These are phyloP conservation scores for Aciculosporium take DNA, from an alignment of 2,329 filamentous ascomycete species.

Conservation along the genomic window DNA sequence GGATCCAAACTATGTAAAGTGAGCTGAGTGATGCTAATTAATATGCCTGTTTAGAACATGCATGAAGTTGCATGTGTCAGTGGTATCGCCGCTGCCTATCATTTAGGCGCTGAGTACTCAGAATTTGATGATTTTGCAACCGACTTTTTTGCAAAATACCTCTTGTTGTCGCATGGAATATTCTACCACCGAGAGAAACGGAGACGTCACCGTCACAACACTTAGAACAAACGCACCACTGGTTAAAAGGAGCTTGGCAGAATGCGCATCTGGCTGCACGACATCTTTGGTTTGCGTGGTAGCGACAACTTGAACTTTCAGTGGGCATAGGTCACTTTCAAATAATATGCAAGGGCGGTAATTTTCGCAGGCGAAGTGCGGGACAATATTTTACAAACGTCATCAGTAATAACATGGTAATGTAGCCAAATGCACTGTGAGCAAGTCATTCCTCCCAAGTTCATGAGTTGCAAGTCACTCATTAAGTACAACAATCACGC, in stretches of 20 bases:
- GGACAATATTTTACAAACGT: no score
- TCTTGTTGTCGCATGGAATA: conserved; percentile 30
- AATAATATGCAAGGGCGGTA: background rate
- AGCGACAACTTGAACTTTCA: background rate
- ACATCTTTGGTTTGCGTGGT: no score
- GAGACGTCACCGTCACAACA: conserved; percentile 11
- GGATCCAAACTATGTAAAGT: background rate
- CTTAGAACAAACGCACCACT: background rate
- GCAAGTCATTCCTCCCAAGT: background rate
- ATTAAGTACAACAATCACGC: background rate
- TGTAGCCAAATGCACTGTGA: background rate
- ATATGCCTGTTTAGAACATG: conserved; percentile 33
- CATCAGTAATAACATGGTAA: no score
- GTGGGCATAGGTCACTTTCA: no score
- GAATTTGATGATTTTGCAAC: conserved; percentile 41
- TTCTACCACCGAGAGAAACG: conserved; percentile 21
- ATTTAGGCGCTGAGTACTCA: conserved; percentile 49
- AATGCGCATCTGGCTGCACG: no score
- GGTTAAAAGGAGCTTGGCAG: background rate
- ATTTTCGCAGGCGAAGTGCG: no score
- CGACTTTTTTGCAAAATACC: conserved; percentile 32
- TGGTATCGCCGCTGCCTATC: conserved; percentile 56
- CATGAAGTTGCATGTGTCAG: conserved; percentile 58
- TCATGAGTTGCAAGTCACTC: background rate
- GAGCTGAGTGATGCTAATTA: background rate